Conservation (phyloP, 2,329 filamentous ascomycete genomes). For the Sarocladium strictum region DNA sequence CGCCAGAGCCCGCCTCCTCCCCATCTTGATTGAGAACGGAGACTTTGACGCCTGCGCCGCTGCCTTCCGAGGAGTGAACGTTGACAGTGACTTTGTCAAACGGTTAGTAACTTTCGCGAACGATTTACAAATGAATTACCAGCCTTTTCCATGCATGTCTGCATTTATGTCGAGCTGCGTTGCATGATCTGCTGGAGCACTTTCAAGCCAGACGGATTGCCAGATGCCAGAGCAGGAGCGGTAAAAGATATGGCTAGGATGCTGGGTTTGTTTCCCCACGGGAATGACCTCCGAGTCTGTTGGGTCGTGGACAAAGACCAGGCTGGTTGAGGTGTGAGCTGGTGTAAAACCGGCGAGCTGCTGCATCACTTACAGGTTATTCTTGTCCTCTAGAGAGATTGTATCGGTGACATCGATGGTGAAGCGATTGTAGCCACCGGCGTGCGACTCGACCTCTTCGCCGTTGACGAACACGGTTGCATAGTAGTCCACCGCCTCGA, state of each 20-base stretch:
- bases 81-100: constrained; percentile 44
- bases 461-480: constrained; percentile 55
- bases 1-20: constrained; percentile 34
- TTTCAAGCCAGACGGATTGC: constrained; percentile 67
- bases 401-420: constrained; percentile 50
- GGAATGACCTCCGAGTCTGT: constrained; percentile 58
- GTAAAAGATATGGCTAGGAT: constrained; percentile 61
- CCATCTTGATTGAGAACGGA: constrained; percentile 30
- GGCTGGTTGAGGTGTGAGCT: constrained; percentile 27
- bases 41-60: constrained; percentile 28
- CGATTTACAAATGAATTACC: constrained; percentile 14
- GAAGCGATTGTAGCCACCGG: constrained; percentile 58
- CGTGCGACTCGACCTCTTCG: constrained; percentile 42
- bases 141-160: constrained; percentile 46
- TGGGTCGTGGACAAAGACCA: constrained; percentile 62
- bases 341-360: too few species aligned
- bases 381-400: constrained; percentile 34
- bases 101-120: neutral
- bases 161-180: constrained; percentile 54
- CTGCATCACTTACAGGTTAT: constrained; percentile 43
- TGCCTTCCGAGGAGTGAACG: constrained; percentile 38
- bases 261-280: constrained; percentile 57
- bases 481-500: constrained; percentile 54
- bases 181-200: constrained; percentile 52
- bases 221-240: constrained; percentile 69